phyloP scores from a whole-genome alignment of 768 basidiomycete genomes.

The Termitomyces sp. region DNA sequence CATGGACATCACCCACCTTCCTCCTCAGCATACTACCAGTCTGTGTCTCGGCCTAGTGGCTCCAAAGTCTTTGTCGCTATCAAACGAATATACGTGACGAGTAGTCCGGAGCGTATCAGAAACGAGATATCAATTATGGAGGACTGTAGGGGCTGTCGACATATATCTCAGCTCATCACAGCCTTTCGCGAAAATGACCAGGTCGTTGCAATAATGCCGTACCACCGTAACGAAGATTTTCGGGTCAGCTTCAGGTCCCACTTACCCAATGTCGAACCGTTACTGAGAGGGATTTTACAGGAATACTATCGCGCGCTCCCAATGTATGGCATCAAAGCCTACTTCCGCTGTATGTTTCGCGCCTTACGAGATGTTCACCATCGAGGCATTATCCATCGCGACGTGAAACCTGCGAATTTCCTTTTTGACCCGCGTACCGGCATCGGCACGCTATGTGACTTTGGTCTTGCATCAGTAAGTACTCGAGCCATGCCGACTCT shows the following conservation, averaged over 20 bases:
- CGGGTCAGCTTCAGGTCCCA: conserved; percentile 45
- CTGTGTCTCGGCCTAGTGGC: conserved; percentile 30
- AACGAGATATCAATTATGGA: conserved; percentile 93
- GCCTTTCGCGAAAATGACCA: conserved; percentile 91
- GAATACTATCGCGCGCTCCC: conserved; percentile 76
- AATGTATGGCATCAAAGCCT: conserved; percentile 72
- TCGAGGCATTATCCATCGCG: conserved; percentile 87
- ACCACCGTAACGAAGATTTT: conserved; percentile 89
- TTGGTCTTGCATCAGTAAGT: conserved; percentile 90
- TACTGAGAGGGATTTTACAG: conserved; percentile 25
- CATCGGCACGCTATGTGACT: conserved; percentile 86
- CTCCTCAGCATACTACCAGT: conserved; percentile 66
- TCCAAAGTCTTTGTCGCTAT: conserved; percentile 80
- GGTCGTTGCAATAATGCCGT: conserved; percentile 92
- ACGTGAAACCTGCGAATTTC: conserved; percentile 98
- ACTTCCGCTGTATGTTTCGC: conserved; percentile 88
- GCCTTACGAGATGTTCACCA: conserved; percentile 86
- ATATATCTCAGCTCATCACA: conserved; percentile 90
- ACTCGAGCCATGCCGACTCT: background rate
- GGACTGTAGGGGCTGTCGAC: conserved; percentile 75
- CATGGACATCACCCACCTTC: conserved; percentile 54
- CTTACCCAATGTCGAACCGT: background rate
- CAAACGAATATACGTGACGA: conserved; percentile 96
- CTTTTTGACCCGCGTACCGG: conserved; percentile 83
- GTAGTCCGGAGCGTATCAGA: conserved; percentile 83